These are phyloP conservation scores for Populus deltoides DNA, from an alignment of 345 rosid species.

Conservation along the genomic window DNA sequence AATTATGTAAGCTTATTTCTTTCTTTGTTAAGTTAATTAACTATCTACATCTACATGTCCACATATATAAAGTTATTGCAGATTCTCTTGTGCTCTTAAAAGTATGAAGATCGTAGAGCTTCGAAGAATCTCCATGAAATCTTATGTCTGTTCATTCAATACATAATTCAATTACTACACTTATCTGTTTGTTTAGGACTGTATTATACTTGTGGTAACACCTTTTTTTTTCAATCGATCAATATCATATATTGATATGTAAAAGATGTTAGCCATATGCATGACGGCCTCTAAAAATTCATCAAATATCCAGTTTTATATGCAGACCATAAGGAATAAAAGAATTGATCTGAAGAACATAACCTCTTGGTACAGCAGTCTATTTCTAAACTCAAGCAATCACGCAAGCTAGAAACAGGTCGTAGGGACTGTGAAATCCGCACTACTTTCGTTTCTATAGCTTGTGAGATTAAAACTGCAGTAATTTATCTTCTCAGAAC, in stretches of 20 bases:
- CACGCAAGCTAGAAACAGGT: neutral
- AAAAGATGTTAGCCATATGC: neutral
- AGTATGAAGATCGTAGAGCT: neutral
- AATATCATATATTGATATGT: neutral
- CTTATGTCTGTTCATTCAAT: neutral
- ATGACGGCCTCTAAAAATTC: neutral
- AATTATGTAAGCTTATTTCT: neutral
- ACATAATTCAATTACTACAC: neutral
- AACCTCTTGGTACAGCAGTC: neutral
- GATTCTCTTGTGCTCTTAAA: neutral
- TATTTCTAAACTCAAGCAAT: neutral
- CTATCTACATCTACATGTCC: neutral
- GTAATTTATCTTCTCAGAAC: neutral
- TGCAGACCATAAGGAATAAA: neutral
- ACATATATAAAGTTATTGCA: neutral
- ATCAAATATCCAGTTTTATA: neutral
- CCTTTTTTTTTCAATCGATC: neutral
- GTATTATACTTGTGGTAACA: neutral
- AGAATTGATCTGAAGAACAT: neutral
- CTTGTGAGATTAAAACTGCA: neutral
- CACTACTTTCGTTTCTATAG: neutral
- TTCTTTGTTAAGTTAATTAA: neutral
- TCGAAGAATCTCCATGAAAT: neutral
- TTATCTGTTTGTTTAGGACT: neutral
- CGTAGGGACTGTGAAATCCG: neutral